Base-by-base conservation (phyloP, 1,284 basidiomycete genomes). In the Pyrrhoderma lamaoense region DNA sequence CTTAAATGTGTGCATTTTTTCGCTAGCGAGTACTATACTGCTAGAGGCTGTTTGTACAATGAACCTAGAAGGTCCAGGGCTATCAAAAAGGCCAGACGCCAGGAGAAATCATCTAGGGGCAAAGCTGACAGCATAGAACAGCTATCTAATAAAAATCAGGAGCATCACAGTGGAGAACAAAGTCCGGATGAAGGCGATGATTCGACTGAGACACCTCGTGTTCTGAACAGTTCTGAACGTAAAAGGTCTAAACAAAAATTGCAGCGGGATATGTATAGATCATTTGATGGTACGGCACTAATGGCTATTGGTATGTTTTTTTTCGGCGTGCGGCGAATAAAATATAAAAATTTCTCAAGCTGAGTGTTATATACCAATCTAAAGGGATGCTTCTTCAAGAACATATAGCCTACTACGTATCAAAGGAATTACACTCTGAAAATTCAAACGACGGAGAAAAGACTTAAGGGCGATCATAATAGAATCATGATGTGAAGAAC, bases 1-100 rank as follows among this genome's bases (percentile, higher is more conserved):
- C 63, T 88, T 42, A 86, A 87, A 69, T 74, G 70, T 46, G 75
- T 88, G 46, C 85, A 88, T 57, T 70, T 80, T 60, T 80, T 81
- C 55, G 72, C 85, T 11, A 79, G 76, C 52, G 68, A 70, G 27
- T 82, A 80, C 60, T 88, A 86, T 58, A 66, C 70, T 19, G 76
- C 79, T 55, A 70, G 69, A 54, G 83, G 80, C 0, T 73, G 83
- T 54, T 62, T 87, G 3, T 67, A 70, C 23, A 75, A 86, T 56
- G 69, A 65, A 8, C 69, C 75, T 7, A 71, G 68, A 51, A 62
- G 73, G 46, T 75, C 68, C 57, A 73, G 79, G 14, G 63, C 62
- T 53, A 65, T 68, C 55, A 70, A 62, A 58, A 79, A 72, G 46
- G 51, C 55, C 38, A 14, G n/a, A 40, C 38, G 38, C 8, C 38